Base-by-base conservation (phyloP, 2,329 filamentous ascomycete species). In the Calonectria crousiana region DNA sequence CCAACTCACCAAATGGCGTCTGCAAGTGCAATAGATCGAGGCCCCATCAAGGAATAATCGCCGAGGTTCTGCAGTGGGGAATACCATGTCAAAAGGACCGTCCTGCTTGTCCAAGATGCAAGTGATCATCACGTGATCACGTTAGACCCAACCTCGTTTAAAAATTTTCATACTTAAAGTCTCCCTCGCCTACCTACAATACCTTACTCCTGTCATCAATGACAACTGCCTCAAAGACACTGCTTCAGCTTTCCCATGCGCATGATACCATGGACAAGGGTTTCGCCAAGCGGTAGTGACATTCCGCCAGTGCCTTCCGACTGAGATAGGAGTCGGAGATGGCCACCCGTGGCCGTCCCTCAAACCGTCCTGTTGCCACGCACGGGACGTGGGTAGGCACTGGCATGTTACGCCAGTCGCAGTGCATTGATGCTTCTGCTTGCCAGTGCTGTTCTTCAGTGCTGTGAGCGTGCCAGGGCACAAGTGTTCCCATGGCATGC, bases 291-390 rank as follows among this genome's bases (percentile, higher is more conserved):
- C 64, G 20, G 53, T 23, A 68, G 34, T 68, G 67, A 67, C 71
- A 71, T 32, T 66, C 16, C 58, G 32, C 38, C 67, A 41, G 28
- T 69, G 68, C 69, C 65, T 56, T 69, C 66, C 60, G 72, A 74
- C 66, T 78, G 49, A 77, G 49, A 74, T 49, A 73, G 69, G 70
- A 73, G 75, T 76, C 71, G 70, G 67, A 44, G 36, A 66, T 14
- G 58, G 65, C 44, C 47, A 32, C 18, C n/a, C n/a, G 66, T 44
- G 62, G 74, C 68, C 18, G 34, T 47, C 16, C 64, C 30, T 26
- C 52, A 47, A 73, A 28, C 56, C 77, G 69, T 72, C 76, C 69
- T 69, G 65, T 69, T 69, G 62, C 41, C 66, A 73, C 62, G 68
- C 69, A 70, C 72, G 20, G 41, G 53, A 20, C 62, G 38, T 20